Base-by-base conservation (phyloP, 352 stramenopile genomes). In the Phytopythium aichiense region DNA sequence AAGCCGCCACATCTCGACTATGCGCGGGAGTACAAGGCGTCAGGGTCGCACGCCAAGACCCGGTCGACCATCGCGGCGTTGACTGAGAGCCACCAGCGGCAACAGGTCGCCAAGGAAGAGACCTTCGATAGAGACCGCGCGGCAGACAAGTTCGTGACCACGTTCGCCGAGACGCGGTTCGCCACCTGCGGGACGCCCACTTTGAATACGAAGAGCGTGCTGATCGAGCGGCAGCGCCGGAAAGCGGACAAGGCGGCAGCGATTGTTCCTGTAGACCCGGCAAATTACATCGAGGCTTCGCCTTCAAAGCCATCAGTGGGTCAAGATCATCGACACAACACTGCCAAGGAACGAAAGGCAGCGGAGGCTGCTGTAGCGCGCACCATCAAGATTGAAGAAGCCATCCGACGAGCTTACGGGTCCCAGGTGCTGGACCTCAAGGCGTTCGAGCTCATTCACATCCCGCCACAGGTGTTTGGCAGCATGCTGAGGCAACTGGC, bases 401-500 rank as follows among this genome's bases (percentile, higher is more conserved):
- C 78, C 9, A 70, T 93, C 1, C 78, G 79, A 23, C 70, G 65
- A 0, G 72, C 72, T 0, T 89, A 84, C 31, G 81, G 84, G 31
- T 84, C 72, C 0, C 74, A 79, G 9, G 72, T 72, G 7, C 71
- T 93, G 28, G 77, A 93, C 35, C 60, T 93, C 4, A 91, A 89
- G 56, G 71, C 76, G 4, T 53, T 90, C 11, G 81, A 86, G 38
- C 74, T 93, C 30, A 73, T 87, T 2, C 71, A 84, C 51, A 77
- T 91, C 38, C 81, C 84, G 18, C n/a, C 60, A 0, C 60, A 79
- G 20, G 71, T 93, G 1, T 87, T 74, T 37, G 73, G 74, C n/a
- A 89, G 80, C 0, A 67, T 93, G 56, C 54, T 91, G 45, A 42
- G 88, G 38, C 84, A 93, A 56, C 68, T 93, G 42, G 81, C 78